phyloP scores from a whole-genome alignment of 208 protist species.

The Leishmania arabica region DNA sequence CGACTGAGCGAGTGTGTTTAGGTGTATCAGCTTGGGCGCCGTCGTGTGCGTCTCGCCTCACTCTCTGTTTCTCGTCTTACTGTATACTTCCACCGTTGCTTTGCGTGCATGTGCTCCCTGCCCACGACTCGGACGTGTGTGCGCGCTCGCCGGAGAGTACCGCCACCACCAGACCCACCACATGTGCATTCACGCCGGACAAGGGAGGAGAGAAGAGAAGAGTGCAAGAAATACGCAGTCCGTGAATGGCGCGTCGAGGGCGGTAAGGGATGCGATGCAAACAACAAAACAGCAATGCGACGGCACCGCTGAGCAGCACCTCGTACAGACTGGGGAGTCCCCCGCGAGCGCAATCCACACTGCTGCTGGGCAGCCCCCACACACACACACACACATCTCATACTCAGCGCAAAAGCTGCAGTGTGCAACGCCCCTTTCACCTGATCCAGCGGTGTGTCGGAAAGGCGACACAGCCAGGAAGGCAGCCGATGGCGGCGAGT shows the following conservation, averaged over 20 bases:
- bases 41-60: not conserved
- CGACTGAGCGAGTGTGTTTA: not conserved
- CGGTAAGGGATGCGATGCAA: not conserved
- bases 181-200: not conserved
- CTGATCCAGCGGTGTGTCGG: not conserved
- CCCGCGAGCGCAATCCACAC: not conserved
- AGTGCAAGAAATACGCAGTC: not conserved
- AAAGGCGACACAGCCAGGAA: not conserved
- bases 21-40: not conserved
- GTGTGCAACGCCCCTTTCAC: not conserved
- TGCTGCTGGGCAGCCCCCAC: not conserved
- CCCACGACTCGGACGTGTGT: not conserved
- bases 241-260: not conserved
- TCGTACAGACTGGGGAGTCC: not conserved
- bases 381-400: too few species aligned
- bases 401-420: not conserved
- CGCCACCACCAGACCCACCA: not conserved
- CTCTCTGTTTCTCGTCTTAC: not conserved
- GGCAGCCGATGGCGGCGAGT: not conserved
- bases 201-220: constrained; percentile 7
- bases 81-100: not conserved
- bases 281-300: not conserved
- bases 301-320: not conserved
- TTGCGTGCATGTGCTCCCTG: not conserved
- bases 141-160: not conserved